Base-by-base conservation (phyloP, 768 basidiomycete species). In the Russula griseocarnosa region DNA sequence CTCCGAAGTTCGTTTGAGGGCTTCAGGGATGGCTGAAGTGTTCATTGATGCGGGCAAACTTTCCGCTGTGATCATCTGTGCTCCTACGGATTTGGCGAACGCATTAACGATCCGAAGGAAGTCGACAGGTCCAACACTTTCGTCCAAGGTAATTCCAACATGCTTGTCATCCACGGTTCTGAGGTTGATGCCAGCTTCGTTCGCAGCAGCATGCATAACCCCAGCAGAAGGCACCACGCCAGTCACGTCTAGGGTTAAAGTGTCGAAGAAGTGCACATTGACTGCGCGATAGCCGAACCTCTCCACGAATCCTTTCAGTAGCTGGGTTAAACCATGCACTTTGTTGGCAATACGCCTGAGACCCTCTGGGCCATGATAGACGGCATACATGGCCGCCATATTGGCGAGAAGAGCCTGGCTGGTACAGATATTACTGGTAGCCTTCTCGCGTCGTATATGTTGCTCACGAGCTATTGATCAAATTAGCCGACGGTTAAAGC, bases 351-450 rank as follows among this genome's bases (percentile, higher is more conserved):
- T 98, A 52, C 85, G 84, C 62, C 80, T 78, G 32, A 99, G 81
- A 62, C 95, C 94, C 50, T 79, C 81, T 0, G 97, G 90, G 13
- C 97, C 97, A 71, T 99, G 97, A 74, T 97, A 98, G 24, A 98
- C 85, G 7, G 94, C 94, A 72, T 94, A 94, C 96, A 99, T 98
- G 40, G 95, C 94, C 22, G 97, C 93, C 93, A 98, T 98, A 76
- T 99, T 99, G 22, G 97, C 97, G 30, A 99, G 88, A 20, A 99
- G 84, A 0, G 94, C 97, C 76, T 99, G 95, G 69, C 91, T 92
- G 7, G 97, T 99, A 73, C 97, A 99, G 63, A 99, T 97, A 72
- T 98, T 98, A 72, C 92, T 94, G 5, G 97, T 99, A 0, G 97
- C 96, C 78, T 94, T 98, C 74, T 99, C 96, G 24, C 96, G 90